A percentile compares a stretch with the other conserved stretches of the same genome.
Evolutionary conservation across 148 eudicot species (phyloP).

Genomic region (Gaultheria prostrata): DNA sequence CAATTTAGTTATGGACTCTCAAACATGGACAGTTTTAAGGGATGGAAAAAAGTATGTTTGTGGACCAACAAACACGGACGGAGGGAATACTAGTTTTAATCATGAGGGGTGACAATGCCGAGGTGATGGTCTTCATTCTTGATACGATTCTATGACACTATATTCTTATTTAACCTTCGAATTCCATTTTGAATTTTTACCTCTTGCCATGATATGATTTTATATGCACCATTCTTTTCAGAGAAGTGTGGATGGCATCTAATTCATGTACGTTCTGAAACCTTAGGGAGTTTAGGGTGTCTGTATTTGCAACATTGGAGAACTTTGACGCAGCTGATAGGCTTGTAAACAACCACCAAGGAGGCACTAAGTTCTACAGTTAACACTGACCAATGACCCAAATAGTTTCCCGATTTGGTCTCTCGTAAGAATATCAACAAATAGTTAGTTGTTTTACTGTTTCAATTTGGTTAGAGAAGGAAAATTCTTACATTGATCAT

Average conservation of each 20-base stretch:
- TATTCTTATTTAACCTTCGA: background rate
- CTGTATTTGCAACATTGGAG: background rate
- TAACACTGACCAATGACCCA: too few species aligned
- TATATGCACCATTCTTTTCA: background rate
- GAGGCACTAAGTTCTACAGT: background rate
- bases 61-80: too few species aligned
- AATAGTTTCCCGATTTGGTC: background rate
- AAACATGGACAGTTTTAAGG: too few species aligned
- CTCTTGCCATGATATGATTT: background rate
- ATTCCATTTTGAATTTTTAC: background rate
- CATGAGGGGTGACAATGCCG: background rate
- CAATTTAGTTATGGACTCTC: too few species aligned
- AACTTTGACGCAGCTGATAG: background rate
- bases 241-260: background rate
- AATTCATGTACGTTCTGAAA: background rate
- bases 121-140: background rate
- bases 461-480: background rate
- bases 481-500: background rate
- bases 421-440: background rate
- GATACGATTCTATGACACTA: background rate
- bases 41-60: too few species aligned
- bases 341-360: background rate
- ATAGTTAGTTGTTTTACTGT: background rate
- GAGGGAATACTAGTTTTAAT: background rate
- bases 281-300: background rate